Base-by-base conservation (phyloP, 2,329 filamentous ascomycete species). In the Thermoascus crustaceus region DNA sequence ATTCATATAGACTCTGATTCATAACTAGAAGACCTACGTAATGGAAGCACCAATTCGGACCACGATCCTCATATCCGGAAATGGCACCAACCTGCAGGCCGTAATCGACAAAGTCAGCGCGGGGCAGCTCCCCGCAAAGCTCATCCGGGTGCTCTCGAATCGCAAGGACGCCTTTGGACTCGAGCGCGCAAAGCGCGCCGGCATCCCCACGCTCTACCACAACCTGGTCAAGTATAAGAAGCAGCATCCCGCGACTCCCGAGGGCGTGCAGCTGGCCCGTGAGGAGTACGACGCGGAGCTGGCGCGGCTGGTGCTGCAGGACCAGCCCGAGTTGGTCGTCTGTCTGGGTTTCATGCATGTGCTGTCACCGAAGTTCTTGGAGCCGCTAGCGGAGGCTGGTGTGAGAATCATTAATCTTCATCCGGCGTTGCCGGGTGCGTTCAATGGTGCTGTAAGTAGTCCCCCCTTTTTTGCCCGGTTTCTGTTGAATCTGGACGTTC, bases 301-400 rank as follows among this genome's bases (percentile, higher is more conserved):
- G 43, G 83, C 85, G 0, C 60, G 71, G 26, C 69, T 80, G 40
- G 72, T 93, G 34, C 66, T 89, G 16, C 57, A 62, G 4, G 73
- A 81, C 43, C 61, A 61, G 38, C 85, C 86, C 0, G 75, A 88
- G 36, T 61, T 94, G 36, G 76, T 94, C 32, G 80, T 91, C 6
- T 82, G 87, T 46, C 80, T 84, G 3, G 86, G 87, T 2, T 93
- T 84, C 73, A 93, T 93, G 85, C 80, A 91, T 57, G 80, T 93
- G 38, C 73, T 93, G 32, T 79, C 78, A 0, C 67, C 69, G 2
- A 64, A 69, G 1, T 91, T 93, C 55, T 66, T 94, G 31, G 69
- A 73, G 6, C 83, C 85, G 2, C 54, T 94, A 5, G 70, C 75
- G 21, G 64, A 58, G 8, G 75, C 69, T 0, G 72, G 72, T 0